These are phyloP conservation scores for Sclerotinia minor DNA, from an alignment of 2,329 filamentous ascomycete species.

Conservation along the genomic window DNA sequence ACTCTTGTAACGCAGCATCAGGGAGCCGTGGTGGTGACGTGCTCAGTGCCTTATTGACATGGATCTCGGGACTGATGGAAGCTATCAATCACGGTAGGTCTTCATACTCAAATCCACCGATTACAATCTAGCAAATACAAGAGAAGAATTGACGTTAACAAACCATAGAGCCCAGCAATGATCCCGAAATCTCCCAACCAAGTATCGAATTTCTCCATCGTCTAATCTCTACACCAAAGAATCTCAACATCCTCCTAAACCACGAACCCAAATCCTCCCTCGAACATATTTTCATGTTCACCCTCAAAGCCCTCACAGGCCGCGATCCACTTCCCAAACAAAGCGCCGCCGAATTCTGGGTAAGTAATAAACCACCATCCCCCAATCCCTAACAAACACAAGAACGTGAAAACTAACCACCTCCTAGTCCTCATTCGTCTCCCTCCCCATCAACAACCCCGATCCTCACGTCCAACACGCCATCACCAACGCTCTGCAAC, in stretches of 20 bases:
- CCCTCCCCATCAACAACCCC: constrained; percentile 19
- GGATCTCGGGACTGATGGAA: constrained; percentile 63
- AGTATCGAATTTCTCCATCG: constrained; percentile 71
- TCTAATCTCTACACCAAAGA: constrained; percentile 54
- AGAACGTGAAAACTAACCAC: constrained; percentile 18
- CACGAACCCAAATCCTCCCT: constrained; percentile 57
- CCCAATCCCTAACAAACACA: neutral
- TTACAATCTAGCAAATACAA: neutral
- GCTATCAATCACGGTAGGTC: constrained; percentile 56
- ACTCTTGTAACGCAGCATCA: constrained; percentile 53
- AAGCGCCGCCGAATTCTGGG: constrained; percentile 75
- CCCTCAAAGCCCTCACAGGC: constrained; percentile 67
- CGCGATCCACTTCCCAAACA: constrained; percentile 75
- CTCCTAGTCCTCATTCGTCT: constrained; percentile 53
- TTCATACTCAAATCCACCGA: neutral
- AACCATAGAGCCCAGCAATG: constrained; percentile 55
- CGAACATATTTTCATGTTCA: constrained; percentile 70
- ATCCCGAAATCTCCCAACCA: constrained; percentile 71
- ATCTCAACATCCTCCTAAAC: constrained; percentile 60
- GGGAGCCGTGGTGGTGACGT: constrained; percentile 50
- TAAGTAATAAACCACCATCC: constrained; percentile 41
- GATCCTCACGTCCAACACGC: constrained; percentile 32
- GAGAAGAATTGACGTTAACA: constrained; percentile 20
- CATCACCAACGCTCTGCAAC: constrained; percentile 53
- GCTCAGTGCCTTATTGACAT: constrained; percentile 56